phyloP scores from a whole-genome alignment of 805 yeast genomes.

The Ogataea degrootiae region DNA sequence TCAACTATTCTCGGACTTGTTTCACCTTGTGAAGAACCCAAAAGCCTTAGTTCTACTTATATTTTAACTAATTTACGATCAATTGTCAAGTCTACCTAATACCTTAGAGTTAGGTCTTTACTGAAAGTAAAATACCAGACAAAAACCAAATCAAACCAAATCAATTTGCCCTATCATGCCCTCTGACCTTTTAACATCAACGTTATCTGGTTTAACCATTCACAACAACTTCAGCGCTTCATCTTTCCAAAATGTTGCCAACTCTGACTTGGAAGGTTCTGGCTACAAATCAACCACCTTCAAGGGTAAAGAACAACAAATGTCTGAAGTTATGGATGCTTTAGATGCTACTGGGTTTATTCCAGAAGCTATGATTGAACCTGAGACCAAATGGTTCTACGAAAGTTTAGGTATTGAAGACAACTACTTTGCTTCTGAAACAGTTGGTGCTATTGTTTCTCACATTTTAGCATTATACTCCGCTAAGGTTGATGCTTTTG shows the following conservation, averaged over 20 bases:
- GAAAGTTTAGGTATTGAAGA: constrained; percentile 85
- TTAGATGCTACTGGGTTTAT: constrained; percentile 82
- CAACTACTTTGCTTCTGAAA: constrained; percentile 82
- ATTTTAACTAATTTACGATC: too few relatives aligned
- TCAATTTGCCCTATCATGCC: background rate
- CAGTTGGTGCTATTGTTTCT: constrained; percentile 72
- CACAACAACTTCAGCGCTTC: constrained; percentile 33
- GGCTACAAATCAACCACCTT: constrained; percentile 78
- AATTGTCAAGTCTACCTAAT: too few relatives aligned
- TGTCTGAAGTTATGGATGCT: constrained; percentile 74
- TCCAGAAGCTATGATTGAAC: constrained; percentile 80
- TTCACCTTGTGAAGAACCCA: too few relatives aligned
- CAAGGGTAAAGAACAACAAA: constrained; percentile 75
- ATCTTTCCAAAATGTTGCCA: constrained; percentile 30
- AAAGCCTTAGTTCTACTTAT: too few relatives aligned
- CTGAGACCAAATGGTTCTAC: constrained; percentile 88
- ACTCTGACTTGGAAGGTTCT: constrained; percentile 25
- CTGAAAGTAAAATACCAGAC: too few relatives aligned
- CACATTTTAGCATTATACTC: constrained; percentile 88
- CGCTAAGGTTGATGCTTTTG: constrained; percentile 86
- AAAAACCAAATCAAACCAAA: background rate
- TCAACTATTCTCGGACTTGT: too few relatives aligned
- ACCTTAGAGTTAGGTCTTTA: too few relatives aligned
- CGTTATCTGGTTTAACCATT: constrained; percentile 22
- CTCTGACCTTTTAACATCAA: background rate